Evolutionary conservation across 2,329 filamentous ascomycete genomes (phyloP).

Genomic region (Diaporthe aspalathi): DNA sequence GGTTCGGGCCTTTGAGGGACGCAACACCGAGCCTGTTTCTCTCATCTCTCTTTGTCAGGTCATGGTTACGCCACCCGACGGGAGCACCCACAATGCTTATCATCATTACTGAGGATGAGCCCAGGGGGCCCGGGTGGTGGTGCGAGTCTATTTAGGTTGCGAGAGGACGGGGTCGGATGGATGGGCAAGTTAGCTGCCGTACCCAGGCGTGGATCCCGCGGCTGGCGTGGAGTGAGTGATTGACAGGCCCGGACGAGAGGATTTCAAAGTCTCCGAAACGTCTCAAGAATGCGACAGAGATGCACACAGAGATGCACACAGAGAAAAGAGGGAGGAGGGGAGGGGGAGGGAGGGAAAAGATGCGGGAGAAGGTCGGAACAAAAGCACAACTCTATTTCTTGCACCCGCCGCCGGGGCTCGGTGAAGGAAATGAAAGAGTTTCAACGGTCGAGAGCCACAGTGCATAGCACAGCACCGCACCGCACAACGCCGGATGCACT

Average conservation of each 20-base stretch:
- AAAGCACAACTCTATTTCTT: conserved; percentile 30
- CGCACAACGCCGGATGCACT: neutral
- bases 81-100: conserved; percentile 29
- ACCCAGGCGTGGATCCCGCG: conserved; percentile 12
- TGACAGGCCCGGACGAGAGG: conserved; percentile 26
- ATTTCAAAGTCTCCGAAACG: conserved; percentile 32
- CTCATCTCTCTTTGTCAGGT: conserved; percentile 9
- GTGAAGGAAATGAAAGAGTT: neutral
- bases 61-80: conserved; percentile 28
- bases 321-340: too few species aligned
- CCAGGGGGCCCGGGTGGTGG: neutral
- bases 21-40: conserved; percentile 22
- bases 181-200: too few species aligned
- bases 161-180: conserved; percentile 19
- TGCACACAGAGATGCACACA: neutral
- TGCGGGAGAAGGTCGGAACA: conserved; percentile 21
- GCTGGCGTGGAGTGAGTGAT: conserved; percentile 25
- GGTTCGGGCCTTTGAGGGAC: conserved; percentile 3
- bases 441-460: neutral
- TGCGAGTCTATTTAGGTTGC: conserved; percentile 2
- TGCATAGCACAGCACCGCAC: neutral
- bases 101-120: conserved; percentile 5
- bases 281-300: conserved; percentile 32
- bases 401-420: neutral
- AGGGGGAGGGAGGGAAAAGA: neutral